Evolutionary conservation across 345 rosid species (phyloP), one percentile per base, ranked within the genome.

Genomic region (Litchi chinensis): DNA sequence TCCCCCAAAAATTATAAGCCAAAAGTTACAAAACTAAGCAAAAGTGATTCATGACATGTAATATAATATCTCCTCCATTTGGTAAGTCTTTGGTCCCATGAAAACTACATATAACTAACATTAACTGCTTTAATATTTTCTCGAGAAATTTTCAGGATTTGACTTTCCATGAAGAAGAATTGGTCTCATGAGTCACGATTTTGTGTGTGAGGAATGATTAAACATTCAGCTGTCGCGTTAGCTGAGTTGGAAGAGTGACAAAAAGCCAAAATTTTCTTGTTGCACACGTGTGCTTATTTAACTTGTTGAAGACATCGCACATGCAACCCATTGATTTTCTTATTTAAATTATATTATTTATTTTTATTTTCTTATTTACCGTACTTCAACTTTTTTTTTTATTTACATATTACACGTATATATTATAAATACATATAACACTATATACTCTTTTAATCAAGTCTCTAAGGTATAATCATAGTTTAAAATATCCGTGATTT

Each of bases 71-170:
- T 67, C 22, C 24, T 67, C 22, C 21, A 65, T 68, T 19, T 50
- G 21, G 48, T 15, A 52, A 40, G 19, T n/a, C 16, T 37, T 18
- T 37, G 74, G 74, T 13, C 52, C 56, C 41, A 24, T 39, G 65
- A 62, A 70, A 24, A n/a, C 60, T 56, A 57, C 68, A 43, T 16
- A 4, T 43, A 32, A 59, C 71, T 24, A 73, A 62, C 40, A 73
- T 24, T 4, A 22, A 72, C 68, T 65, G 46, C 32, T 22, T 37
- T 41, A 12, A 32, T 32, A 10, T 26, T 66, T n/a, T 28, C 5
- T 6, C 5, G 10, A 11, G 22, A 8, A 2, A 54, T 10, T 57
- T 37, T 13, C 19, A 37, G 65, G 18, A 72, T 37, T 54, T 71
- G 65, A 32, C 64, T 41, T 76, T 24, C 37, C 56, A 28, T 5